These are phyloP conservation scores for Leccinum sublutescens DNA, from an alignment of 768 basidiomycete genomes.

Conservation along the genomic window DNA sequence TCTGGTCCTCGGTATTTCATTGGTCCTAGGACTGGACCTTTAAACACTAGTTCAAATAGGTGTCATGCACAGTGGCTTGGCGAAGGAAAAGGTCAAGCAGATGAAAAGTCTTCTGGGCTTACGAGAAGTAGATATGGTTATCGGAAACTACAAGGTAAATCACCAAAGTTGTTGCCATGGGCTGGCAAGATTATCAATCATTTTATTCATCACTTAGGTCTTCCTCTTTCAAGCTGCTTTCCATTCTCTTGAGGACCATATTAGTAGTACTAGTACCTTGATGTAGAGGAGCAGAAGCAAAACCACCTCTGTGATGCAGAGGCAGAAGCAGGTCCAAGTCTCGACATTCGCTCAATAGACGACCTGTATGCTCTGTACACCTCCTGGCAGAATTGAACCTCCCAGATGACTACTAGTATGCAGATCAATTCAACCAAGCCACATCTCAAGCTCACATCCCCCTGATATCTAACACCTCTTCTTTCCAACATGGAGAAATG, in stretches of 20 bases:
- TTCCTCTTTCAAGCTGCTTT: slow-evolving; percentile 47
- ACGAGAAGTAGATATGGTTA: slow-evolving; percentile 67
- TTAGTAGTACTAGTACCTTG: slow-evolving; percentile 34
- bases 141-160: slow-evolving; percentile 54
- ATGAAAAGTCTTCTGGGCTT: slow-evolving; percentile 38
- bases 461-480: slow-evolving; percentile 78
- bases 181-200: too few relatives aligned
- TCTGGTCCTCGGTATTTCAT: too few relatives aligned
- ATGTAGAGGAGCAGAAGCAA: slow-evolving; percentile 83
- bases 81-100: too few relatives aligned
- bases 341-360: slow-evolving; percentile 36
- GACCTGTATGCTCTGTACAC: slow-evolving; percentile 83
- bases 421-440: slow-evolving; percentile 48
- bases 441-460: slow-evolving; percentile 68
- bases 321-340: slow-evolving; percentile 38
- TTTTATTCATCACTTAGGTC: too few relatives aligned
- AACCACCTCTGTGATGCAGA: slow-evolving; percentile 75
- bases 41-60: too few relatives aligned
- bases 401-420: slow-evolving; percentile 40
- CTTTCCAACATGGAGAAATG: slow-evolving; percentile 68
- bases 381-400: slow-evolving; percentile 30
- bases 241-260: slow-evolving; percentile 84
- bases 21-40: too few relatives aligned
- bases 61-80: too few relatives aligned
- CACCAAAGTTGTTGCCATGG: too few relatives aligned